phyloP scores from a whole-genome alignment of 2,329 filamentous ascomycete genomes.

The Fusarium continuum region DNA sequence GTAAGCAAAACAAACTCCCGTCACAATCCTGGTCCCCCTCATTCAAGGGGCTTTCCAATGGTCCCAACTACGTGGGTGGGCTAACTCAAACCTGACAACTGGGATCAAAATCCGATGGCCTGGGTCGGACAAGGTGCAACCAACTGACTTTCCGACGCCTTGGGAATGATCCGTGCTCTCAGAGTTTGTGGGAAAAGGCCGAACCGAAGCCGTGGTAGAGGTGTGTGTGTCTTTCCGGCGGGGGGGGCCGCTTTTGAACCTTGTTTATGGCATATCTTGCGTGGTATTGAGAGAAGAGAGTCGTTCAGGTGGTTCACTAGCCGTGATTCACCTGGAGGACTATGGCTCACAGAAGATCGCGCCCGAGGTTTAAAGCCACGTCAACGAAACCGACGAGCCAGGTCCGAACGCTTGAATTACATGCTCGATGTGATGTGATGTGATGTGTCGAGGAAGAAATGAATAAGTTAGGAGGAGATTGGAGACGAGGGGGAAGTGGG shows the following conservation, averaged over 20 bases:
- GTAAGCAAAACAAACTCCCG: not conserved
- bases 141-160: conserved; percentile 33
- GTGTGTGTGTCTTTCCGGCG: not conserved
- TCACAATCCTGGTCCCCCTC: not conserved
- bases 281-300: not conserved
- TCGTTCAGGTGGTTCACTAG: not conserved
- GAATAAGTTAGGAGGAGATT: conserved; percentile 21
- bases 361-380: conserved; percentile 3
- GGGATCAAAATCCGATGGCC: conserved; percentile 40
- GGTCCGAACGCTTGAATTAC: not conserved
- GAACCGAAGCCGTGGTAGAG: conserved; percentile 1
- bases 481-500: not conserved
- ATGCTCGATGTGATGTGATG: conserved; percentile 1
- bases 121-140: conserved; percentile 37
- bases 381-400: conserved; percentile 6
- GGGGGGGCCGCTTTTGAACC: not conserved
- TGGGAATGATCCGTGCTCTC: conserved; percentile 30
- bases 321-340: not conserved
- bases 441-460: not conserved
- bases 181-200: not conserved
- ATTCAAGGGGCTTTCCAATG: not conserved
- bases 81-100: conserved; percentile 31
- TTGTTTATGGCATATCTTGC: not conserved
- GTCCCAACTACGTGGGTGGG: conserved; percentile 39
- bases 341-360: conserved; percentile 15